These are phyloP conservation scores for Acanthamoeba triangularis DNA, from an alignment of 208 protist genomes.

Conservation along the genomic window DNA sequence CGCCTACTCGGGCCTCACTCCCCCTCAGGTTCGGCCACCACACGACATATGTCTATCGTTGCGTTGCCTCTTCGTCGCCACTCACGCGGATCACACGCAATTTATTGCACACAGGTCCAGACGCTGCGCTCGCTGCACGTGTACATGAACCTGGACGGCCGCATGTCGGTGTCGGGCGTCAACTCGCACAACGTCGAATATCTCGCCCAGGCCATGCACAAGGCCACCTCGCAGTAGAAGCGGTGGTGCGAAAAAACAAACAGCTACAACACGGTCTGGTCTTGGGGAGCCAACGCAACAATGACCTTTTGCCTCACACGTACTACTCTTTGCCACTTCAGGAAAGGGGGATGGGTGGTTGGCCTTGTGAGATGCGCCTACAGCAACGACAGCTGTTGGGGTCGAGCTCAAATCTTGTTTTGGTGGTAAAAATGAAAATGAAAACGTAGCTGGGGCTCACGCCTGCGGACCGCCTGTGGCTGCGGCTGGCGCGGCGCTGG, in stretches of 20 bases:
- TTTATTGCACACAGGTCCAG: conserved; percentile 5
- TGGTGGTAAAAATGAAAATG: no score
- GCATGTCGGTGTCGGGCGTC: conserved; percentile 94
- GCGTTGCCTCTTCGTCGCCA: background rate
- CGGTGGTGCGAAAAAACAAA: no score
- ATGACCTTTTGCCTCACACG: no score
- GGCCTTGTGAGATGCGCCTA: no score
- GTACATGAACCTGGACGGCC: conserved; percentile 93
- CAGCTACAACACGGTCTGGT: no score
- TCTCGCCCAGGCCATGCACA: conserved; percentile 92
- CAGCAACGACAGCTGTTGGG: no score
- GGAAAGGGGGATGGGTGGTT: no score
- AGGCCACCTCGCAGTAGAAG: conserved; percentile 79
- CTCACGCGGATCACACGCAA: background rate
- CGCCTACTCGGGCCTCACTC: conserved; percentile 92
- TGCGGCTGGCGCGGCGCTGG: background rate
- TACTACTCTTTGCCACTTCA: no score
- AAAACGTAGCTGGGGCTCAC: no score
- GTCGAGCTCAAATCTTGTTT: no score
- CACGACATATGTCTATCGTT: background rate
- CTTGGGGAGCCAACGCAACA: no score
- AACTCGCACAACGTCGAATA: conserved; percentile 91
- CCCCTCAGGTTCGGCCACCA: background rate
- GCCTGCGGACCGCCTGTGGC: background rate
- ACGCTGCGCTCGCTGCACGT: conserved; percentile 89